These are phyloP conservation scores for Pseudogymnoascus sp. DNA, from an alignment of 2,329 filamentous ascomycete genomes.

Conservation along the genomic window DNA sequence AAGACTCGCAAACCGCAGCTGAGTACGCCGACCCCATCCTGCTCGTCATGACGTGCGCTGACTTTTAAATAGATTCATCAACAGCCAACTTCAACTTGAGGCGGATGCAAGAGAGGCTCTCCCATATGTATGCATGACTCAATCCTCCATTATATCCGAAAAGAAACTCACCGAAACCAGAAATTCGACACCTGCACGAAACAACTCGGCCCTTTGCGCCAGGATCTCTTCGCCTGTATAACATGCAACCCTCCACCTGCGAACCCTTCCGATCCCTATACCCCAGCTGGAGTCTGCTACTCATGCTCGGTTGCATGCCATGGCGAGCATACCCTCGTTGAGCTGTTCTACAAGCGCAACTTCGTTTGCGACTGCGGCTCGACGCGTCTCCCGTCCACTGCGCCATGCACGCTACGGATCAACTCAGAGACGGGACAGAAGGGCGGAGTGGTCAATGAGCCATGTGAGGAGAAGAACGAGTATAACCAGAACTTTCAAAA, in stretches of 20 bases:
- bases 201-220: slow-evolving; percentile 77
- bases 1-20: slow-evolving; percentile 46
- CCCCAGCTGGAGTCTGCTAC: slow-evolving; percentile 82
- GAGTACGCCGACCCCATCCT: slow-evolving; percentile 26
- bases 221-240: slow-evolving; percentile 84
- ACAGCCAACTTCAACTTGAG: slow-evolving; percentile 82
- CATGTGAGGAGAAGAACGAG: slow-evolving; percentile 64
- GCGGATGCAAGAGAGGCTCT: slow-evolving; percentile 91
- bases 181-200: slow-evolving; percentile 92
- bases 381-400: slow-evolving; percentile 61
- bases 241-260: slow-evolving; percentile 81
- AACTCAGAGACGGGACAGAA: slow-evolving; percentile 67
- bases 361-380: slow-evolving; percentile 97
- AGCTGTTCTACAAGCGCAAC: slow-evolving; percentile 91
- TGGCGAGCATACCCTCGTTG: slow-evolving; percentile 87
- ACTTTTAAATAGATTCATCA: slow-evolving; percentile 60
- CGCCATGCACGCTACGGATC: slow-evolving; percentile 68
- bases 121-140: slow-evolving; percentile 62
- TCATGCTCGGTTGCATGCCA: slow-evolving; percentile 95
- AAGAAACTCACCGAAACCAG: slow-evolving; percentile 36
- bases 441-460: slow-evolving; percentile 69
- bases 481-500: slow-evolving; percentile 98
- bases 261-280: slow-evolving; percentile 54
- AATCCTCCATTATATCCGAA: slow-evolving; percentile 7
- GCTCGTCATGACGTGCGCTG: slow-evolving; percentile 7